phyloP scores from a whole-genome alignment of 345 rosid genomes.

The Firmiana major region DNA sequence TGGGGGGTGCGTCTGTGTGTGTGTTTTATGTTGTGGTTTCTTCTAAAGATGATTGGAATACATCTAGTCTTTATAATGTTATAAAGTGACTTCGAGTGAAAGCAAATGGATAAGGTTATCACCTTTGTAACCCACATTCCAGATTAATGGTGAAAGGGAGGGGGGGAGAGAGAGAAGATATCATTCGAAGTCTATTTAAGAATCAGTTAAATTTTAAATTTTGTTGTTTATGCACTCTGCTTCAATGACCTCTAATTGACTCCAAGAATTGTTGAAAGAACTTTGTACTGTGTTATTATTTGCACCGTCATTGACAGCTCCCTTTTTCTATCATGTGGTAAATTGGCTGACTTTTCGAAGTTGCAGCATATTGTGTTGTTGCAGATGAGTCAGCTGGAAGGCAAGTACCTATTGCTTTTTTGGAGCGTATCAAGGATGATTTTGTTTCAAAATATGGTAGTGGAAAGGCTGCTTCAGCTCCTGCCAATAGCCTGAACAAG shows the following conservation, averaged over 20 bases:
- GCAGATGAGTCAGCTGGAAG: constrained; percentile 89
- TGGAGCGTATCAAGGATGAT: constrained; percentile 93
- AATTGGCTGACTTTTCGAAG: constrained; percentile 23
- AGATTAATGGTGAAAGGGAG: not conserved
- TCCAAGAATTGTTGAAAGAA: not conserved
- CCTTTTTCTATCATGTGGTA: not conserved
- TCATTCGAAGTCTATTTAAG: not conserved
- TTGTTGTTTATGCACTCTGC: not conserved
- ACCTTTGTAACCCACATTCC: not conserved
- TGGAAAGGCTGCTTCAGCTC: constrained; percentile 82
- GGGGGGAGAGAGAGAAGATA: not conserved
- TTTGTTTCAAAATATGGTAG: constrained; percentile 78
- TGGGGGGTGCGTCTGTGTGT: too few species aligned
- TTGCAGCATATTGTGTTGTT: constrained; percentile 92
- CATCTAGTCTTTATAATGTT: not conserved
- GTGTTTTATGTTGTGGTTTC: not conserved
- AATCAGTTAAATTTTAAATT: not conserved
- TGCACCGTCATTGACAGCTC: not conserved
- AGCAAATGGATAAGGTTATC: not conserved
- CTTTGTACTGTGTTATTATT: not conserved
- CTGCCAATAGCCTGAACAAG: constrained; percentile 70
- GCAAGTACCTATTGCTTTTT: constrained; percentile 81
- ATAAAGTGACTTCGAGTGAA: not conserved
- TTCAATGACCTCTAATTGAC: not conserved
- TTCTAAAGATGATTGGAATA: not conserved